phyloP scores from a whole-genome alignment of 257 asterid species.

The Penstemon eatonii region DNA sequence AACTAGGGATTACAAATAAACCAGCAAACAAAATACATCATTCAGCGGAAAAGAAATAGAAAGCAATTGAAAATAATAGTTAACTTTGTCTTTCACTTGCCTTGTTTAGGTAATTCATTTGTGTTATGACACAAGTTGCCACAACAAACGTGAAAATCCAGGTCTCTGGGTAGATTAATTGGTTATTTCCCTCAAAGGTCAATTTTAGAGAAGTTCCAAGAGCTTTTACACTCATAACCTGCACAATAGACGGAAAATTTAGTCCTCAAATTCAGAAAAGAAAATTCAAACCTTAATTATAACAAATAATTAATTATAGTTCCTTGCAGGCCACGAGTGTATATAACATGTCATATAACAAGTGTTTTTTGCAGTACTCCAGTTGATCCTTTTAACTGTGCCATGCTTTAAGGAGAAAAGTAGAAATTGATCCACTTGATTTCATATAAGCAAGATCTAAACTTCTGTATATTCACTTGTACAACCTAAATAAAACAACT shows the following conservation, averaged over 20 bases:
- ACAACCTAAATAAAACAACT: conserved; percentile 2
- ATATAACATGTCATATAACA: background rate
- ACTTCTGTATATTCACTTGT: conserved; percentile 1
- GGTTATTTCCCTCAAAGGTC: conserved; percentile 86
- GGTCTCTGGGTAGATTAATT: conserved; percentile 70
- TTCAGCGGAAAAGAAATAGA: too few species aligned
- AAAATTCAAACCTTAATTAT: background rate
- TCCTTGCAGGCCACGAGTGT: background rate
- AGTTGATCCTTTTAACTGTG: conserved; percentile 17
- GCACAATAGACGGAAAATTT: conserved; percentile 29
- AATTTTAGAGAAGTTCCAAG: conserved; percentile 79
- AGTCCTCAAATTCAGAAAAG: conserved; percentile 14
- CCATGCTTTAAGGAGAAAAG: conserved; percentile 3
- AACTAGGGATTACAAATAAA: too few species aligned
- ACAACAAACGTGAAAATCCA: conserved; percentile 76
- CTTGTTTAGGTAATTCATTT: conserved; percentile 94
- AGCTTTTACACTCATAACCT: conserved; percentile 96
- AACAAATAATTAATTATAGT: background rate
- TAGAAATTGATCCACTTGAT: background rate
- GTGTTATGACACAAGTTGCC: conserved; percentile 73
- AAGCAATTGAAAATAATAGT: too few species aligned
- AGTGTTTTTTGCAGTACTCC: conserved; percentile 1
- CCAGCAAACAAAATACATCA: too few species aligned
- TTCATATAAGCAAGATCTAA: background rate
- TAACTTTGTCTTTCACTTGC: conserved; percentile 32